Evolutionary conservation across 2,329 filamentous ascomycete species (phyloP).

Genomic region (Clarireedia paspali): DNA sequence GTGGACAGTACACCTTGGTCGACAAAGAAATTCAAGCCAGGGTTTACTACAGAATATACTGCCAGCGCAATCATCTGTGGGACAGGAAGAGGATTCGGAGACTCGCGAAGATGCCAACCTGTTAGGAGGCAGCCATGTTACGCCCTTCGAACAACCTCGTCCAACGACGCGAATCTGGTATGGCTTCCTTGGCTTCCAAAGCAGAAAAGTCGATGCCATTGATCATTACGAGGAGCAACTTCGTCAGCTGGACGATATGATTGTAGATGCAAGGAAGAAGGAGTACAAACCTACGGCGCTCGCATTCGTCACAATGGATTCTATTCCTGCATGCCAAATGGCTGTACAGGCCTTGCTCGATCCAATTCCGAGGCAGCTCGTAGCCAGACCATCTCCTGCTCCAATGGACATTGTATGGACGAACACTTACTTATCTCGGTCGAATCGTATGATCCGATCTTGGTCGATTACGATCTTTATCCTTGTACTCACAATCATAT

Average conservation of each 20-base stretch:
- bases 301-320: conserved; percentile 97
- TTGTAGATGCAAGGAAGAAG: conserved; percentile 62
- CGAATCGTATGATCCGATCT: conserved; percentile 64
- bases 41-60: conserved; percentile 32
- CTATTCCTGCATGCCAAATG: conserved; percentile 88
- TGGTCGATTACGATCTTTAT: conserved; percentile 84
- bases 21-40: conserved; percentile 20
- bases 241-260: conserved; percentile 67
- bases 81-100: conserved; percentile 34
- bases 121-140: conserved; percentile 39
- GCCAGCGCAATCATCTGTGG: conserved; percentile 35
- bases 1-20: conserved; percentile 71
- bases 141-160: conserved; percentile 38
- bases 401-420: conserved; percentile 92
- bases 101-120: conserved; percentile 52
- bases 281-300: conserved; percentile 72
- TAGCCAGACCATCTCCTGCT: conserved; percentile 79
- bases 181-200: conserved; percentile 65
- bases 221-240: conserved; percentile 90
- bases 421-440: conserved; percentile 79
- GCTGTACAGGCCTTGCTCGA: conserved; percentile 91
- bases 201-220: conserved; percentile 75
- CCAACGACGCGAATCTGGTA: conserved; percentile 72
- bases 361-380: conserved; percentile 74
- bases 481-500: conserved; percentile 74